Base-by-base conservation (phyloP, 2,329 filamentous ascomycete species). In the Gaeumannomyces sp. region DNA sequence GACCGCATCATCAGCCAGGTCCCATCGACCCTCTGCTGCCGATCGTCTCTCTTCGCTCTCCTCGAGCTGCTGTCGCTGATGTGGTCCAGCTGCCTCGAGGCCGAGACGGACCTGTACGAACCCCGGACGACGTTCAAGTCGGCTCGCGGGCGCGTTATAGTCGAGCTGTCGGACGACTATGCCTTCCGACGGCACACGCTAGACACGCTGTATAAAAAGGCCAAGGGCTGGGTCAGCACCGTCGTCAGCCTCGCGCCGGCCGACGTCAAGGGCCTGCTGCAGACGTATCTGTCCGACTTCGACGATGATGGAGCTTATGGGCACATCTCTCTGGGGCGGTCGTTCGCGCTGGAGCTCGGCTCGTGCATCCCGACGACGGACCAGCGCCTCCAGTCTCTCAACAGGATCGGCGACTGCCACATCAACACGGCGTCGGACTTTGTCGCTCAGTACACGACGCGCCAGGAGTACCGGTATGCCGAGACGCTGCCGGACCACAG, bases 341-440 rank as follows among this genome's bases (percentile, higher is more conserved):
- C 95, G 1, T 97, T 99, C 75, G 95, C 95, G 19, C 79, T 97
- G 33, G 93, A 99, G 72, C 91, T 98, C 81, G 95, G 95, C 4
- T 91, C 92, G 11, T 81, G 89, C 22, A 92, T 99, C 65, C 94
- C 96, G 6, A 83, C 85, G 6, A 93, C 90, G 13, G 94, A 99
- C 73, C 92, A 96, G 72, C 87, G 92, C 68, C 82, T 99, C 58
- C 88, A 85, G 70, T 93, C 92, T 8, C 87, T 99, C 61, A 91
- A 96, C 69, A 84, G 83, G 50, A 84, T 91, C 68, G 88, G 89
- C 25, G 86, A 89, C 61, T 86, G 86, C 64, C 86, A 86, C 67
- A 89, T 97, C 74, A 97, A 98, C 74, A 93, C 93, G 14, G 93
- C 92, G 0, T 98, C 95, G 2, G 94, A 98, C 74, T 97, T 99